A percentile compares a stretch with the other conserved stretches of the same genome.
phyloP scores from a whole-genome alignment of 768 basidiomycete species.

The Trametes cingulata region DNA sequence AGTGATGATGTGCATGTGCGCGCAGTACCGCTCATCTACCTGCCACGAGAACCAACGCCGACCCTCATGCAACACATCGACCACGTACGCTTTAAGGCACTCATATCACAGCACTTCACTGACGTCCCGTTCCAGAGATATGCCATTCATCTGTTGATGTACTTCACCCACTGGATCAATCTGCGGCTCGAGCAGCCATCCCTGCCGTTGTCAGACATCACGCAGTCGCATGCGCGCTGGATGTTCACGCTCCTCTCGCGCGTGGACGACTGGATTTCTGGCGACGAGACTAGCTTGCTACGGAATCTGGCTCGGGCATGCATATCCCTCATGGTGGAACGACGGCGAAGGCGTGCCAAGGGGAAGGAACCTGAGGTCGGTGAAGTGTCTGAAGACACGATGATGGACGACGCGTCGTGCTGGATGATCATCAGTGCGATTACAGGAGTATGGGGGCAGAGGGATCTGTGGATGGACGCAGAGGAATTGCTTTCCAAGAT shows the following conservation, averaged over 20 bases:
- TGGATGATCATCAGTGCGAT: constrained; percentile 75
- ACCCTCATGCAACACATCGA: constrained; percentile 59
- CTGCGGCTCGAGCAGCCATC: constrained; percentile 47
- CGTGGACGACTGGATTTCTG: constrained; percentile 66
- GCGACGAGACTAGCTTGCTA: constrained; percentile 76
- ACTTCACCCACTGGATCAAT: constrained; percentile 82
- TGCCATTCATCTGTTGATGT: constrained; percentile 78
- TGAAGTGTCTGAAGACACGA: background rate
- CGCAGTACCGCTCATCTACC: background rate
- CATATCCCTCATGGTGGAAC: constrained; percentile 35
- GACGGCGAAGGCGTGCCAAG: constrained; percentile 1
- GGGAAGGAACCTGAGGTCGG: background rate
- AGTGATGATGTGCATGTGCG: background rate
- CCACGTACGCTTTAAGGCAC: constrained; percentile 41
- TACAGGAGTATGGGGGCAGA: constrained; percentile 73
- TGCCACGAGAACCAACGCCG: constrained; percentile 59
- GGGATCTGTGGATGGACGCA: constrained; percentile 79
- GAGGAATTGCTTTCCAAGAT: constrained; percentile 45
- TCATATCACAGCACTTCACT: constrained; percentile 11
- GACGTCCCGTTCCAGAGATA: constrained; percentile 46
- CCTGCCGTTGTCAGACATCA: constrained; percentile 41
- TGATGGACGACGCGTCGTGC: constrained; percentile 51
- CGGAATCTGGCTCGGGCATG: constrained; percentile 77
- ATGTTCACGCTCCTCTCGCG: constrained; percentile 73
- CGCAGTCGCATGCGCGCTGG: constrained; percentile 70